Evolutionary conservation across 306 rosid species (phyloP), one percentile per base, ranked within the genome.

Genomic region (Casuarina cunninghamiana): DNA sequence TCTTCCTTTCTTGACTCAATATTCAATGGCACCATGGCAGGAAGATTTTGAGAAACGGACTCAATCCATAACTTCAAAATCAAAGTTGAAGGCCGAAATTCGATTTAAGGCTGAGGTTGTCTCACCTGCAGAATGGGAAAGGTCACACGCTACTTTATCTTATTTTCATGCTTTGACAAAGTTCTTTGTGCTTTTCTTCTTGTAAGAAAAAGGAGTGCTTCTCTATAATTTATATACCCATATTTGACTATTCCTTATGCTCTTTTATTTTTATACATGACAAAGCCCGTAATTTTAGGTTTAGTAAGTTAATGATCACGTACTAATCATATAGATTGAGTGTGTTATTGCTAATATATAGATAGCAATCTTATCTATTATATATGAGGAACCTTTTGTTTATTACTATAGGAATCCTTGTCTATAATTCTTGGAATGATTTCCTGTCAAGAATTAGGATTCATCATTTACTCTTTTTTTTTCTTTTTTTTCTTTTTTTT

Each of bases 11-110:
- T 48, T 79, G 83, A 72, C 58, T 68, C 69, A 17, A 57, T 82
- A 58, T 83, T 68, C 72, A 60, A 46, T 79, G 74, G 75, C 78
- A 63, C 75, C 61, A 43, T 85, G 87, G 73, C 85, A 91, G 99
- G 99, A 91, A 84, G 98, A 95, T 82, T 95, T 95, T 68, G 97
- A 93, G 83, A 90, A 95, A 86, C 90, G 94, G 78, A 78, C 97
- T 77, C 94, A 95, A 80, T 93, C 96, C 58, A 75, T 95, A 90
- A 87, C 86, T 26, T 82, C 98, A 65, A 90, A 84, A 74, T 91
- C 99, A 1, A 95, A 88, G 90, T 85, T 95, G 93, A 88, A 93
- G 84, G 89, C 99, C 57, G 99, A 95, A 91, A 88, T 93, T 77
- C 89, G 94, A 82, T 95, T 93, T 87, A 89, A 84, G 90, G 97